Evolutionary conservation across 306 rosid species (phyloP), one percentile per base, ranked within the genome.

Genomic region (Lagenaria siceraria): DNA sequence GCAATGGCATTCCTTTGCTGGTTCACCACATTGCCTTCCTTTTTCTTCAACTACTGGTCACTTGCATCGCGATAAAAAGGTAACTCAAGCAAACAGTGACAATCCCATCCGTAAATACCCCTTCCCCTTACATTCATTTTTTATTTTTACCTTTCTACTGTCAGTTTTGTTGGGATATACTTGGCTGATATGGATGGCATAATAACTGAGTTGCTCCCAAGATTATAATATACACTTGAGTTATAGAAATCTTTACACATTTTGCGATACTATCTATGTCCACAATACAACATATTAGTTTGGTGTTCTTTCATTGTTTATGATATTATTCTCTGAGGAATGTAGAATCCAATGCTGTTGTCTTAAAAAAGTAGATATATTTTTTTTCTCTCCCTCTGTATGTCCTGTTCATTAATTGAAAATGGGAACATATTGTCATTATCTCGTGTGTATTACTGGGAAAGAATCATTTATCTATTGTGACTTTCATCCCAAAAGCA

Each of bases 1-100:
- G 96, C 90, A 81, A 87, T 94, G 96, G 96, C 96, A 61, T 94
- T 91, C 78, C 81, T 94, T 51, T 84, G 93, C 61, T 94, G 98
- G 97, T 88, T 94, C 79, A 79, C 89, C 53, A 83, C 92, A 58
- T 79, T 94, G 60, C 97, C 98, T 8, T 90, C 96, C 4, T 91
- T 94, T 82, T 85, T 94, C 31, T 83, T 94, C 60, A 91, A 91
- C 83, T 91, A 90, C 83, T 90, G 93, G 89, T 94, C 76, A 15
- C 76, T 71, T 8, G 75, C 75, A 7, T 43, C 56, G 6, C 36
- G 56, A 22, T 69, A 22, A 22, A 66, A 65, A 66, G 75, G 29
- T 43, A 68, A 69, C 27, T 43, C 36, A 13, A 40, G 31, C 75
- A 69, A 22, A 69, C 75, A n/a, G 8, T 51, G 42, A 60, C 19